Conservation (phyloP, 2,329 filamentous ascomycete genomes). For the Pseudocercospora fuligena region DNA sequence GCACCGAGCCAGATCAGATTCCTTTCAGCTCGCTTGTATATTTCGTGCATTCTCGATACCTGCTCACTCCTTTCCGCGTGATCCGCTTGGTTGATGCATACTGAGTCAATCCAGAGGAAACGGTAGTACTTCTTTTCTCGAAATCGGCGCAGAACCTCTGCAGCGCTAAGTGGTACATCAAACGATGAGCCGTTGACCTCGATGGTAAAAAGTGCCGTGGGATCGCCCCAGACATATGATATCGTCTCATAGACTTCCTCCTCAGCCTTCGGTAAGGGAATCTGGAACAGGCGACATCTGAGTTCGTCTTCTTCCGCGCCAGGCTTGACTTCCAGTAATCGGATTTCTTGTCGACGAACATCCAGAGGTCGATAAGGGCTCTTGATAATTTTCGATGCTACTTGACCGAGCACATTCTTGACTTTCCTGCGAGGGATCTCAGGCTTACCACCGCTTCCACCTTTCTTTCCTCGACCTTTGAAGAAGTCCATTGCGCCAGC, state of each 20-base stretch:
- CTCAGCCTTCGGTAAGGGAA: not conserved
- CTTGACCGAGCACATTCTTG: conserved; percentile 3
- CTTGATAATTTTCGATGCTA: not conserved
- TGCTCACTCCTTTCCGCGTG: conserved; percentile 13
- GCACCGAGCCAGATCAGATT: conserved; percentile 6
- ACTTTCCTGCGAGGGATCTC: conserved; percentile 7
- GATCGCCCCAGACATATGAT: conserved; percentile 5
- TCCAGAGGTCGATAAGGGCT: conserved; percentile 4
- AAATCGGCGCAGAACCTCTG: not conserved
- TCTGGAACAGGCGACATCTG: conserved; percentile 1
- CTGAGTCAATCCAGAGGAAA: conserved; percentile 13
- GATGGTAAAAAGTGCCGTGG: not conserved
- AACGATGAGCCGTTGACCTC: not conserved
- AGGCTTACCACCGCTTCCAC: not conserved
- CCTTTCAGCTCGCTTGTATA: conserved; percentile 12
- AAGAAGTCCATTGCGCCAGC: conserved; percentile 5
- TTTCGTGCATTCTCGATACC: conserved; percentile 15
- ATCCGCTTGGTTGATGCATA: conserved; percentile 23
- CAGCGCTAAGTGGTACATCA: not conserved
- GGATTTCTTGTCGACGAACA: not conserved
- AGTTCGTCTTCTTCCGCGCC: conserved; percentile 4
- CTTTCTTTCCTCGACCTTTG: conserved; percentile 4
- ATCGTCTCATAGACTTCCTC: conserved; percentile 9
- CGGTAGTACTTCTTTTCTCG: conserved; percentile 3
- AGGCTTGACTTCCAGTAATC: conserved; percentile 2